Evolutionary conservation across 2,329 filamentous ascomycete genomes (phyloP).

Genomic region (Microsporum canis): DNA sequence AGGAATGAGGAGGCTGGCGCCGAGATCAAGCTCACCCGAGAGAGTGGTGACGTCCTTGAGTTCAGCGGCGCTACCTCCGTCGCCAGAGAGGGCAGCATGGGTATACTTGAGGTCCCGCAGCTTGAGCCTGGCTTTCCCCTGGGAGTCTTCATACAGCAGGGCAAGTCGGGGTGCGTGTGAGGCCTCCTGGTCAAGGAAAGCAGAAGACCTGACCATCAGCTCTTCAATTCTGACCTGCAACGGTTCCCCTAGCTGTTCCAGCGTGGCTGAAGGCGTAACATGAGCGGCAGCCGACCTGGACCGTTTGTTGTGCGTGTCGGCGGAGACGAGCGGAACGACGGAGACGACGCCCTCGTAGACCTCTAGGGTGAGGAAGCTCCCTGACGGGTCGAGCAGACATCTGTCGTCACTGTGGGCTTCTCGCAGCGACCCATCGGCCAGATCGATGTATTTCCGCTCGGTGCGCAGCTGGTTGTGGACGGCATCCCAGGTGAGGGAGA

Average conservation of each 20-base stretch:
- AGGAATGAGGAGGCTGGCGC: constrained; percentile 51
- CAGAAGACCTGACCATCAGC: constrained; percentile 53
- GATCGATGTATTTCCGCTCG: constrained; percentile 47
- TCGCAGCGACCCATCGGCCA: constrained; percentile 50
- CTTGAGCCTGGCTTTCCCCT: constrained; percentile 45
- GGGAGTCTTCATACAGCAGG: constrained; percentile 53
- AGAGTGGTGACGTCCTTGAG: constrained; percentile 43
- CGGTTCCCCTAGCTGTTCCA: constrained; percentile 43
- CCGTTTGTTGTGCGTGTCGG: constrained; percentile 4
- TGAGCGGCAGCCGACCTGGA: constrained; percentile 34
- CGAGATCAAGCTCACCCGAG: constrained; percentile 45
- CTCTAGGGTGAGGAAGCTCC: constrained; percentile 55
- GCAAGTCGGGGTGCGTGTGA: constrained; percentile 48
- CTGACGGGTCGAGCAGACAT: constrained; percentile 72
- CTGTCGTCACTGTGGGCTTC: constrained; percentile 74
- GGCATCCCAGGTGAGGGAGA: constrained; percentile 74
- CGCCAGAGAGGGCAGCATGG: constrained; percentile 34
- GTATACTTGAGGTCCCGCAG: constrained; percentile 45
- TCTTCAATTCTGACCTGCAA: constrained; percentile 54
- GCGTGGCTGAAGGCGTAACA: constrained; percentile 30
- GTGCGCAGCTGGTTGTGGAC: constrained; percentile 43
- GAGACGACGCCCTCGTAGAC: constrained; percentile 58
- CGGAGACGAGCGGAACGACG: constrained; percentile 47
- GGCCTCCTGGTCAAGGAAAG: constrained; percentile 49
- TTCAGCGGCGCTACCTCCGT: constrained; percentile 39